Evolutionary conservation across 2,329 filamentous ascomycete species (phyloP).

Genomic region (Fusarium secorum): DNA sequence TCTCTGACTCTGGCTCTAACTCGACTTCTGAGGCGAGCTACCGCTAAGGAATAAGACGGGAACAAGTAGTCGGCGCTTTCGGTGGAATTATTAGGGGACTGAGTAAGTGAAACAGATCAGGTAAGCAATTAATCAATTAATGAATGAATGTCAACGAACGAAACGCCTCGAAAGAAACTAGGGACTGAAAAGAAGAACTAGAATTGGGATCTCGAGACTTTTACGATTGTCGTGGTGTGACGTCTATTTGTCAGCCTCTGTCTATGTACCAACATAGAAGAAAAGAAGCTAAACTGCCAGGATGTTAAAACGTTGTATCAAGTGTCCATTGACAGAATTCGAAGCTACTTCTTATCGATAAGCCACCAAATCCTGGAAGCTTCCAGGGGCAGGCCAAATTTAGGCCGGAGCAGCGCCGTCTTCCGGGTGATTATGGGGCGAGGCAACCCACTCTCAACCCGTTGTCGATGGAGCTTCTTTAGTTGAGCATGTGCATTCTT

Average conservation of each 20-base stretch:
- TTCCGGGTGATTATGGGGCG: slow-evolving; percentile 20
- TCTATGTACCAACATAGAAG: background rate
- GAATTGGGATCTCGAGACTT: background rate
- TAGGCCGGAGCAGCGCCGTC: slow-evolving; percentile 15
- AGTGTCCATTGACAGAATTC: background rate
- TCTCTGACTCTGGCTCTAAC: background rate
- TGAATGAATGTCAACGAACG: background rate
- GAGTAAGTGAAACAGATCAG: background rate
- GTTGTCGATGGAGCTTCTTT: background rate
- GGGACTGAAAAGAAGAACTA: background rate
- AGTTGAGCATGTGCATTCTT: background rate
- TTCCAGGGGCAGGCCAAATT: slow-evolving; percentile 5
- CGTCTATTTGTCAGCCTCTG: slow-evolving; percentile 37
- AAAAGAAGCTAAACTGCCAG: background rate
- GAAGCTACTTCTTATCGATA: slow-evolving; percentile 16
- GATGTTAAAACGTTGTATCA: background rate
- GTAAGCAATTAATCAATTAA: background rate
- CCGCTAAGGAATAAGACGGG: slow-evolving; percentile 5
- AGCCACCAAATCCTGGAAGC: background rate
- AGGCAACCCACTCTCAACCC: background rate
- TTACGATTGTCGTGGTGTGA: slow-evolving; percentile 31
- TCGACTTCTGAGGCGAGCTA: background rate
- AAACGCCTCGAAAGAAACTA: background rate
- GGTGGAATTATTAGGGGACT: background rate
- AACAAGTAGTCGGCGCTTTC: slow-evolving; percentile 8